Percentiles rank a stretch among this genome's conserved stretches.
These are phyloP conservation scores for Chlorella sp. DNA, from an alignment of 139 green algal genomes.

Conservation along the genomic window DNA sequence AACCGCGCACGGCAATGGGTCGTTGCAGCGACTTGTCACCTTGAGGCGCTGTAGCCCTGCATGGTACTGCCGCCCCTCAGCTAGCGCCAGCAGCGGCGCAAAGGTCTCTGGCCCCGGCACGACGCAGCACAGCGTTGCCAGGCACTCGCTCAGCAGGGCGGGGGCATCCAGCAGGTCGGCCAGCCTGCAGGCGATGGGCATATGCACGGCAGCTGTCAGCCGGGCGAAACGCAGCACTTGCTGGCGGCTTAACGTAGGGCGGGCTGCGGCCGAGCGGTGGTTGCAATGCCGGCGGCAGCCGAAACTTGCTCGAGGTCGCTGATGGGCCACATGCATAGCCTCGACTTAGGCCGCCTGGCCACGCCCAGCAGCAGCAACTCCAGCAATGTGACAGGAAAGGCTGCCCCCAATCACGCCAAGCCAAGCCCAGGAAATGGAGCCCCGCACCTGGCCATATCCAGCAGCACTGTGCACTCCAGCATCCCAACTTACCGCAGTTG, in stretches of 20 bases:
- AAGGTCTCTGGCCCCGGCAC: background rate
- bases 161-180: constrained; percentile 20
- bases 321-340: background rate
- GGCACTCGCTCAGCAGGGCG: constrained; percentile 8
- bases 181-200: background rate
- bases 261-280: background rate
- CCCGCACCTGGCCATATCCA: too few species aligned
- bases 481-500: too few species aligned
- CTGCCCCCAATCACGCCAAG: too few species aligned
- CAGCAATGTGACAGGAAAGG: too few species aligned
- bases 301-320: background rate
- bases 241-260: background rate
- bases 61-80: constrained; percentile 19
- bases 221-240: background rate
- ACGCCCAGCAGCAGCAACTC: too few species aligned
- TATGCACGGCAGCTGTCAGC: background rate
- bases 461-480: too few species aligned
- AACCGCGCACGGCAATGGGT: background rate
- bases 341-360: too few species aligned
- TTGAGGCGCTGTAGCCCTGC: constrained; percentile 1
- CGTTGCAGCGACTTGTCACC: background rate
- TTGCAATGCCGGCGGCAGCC: background rate
- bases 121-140: background rate
- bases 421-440: too few species aligned
- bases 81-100: constrained; percentile 23